These are phyloP conservation scores for Hemileccinum rubropunctum DNA, from an alignment of 768 basidiomycete genomes.

Conservation along the genomic window DNA sequence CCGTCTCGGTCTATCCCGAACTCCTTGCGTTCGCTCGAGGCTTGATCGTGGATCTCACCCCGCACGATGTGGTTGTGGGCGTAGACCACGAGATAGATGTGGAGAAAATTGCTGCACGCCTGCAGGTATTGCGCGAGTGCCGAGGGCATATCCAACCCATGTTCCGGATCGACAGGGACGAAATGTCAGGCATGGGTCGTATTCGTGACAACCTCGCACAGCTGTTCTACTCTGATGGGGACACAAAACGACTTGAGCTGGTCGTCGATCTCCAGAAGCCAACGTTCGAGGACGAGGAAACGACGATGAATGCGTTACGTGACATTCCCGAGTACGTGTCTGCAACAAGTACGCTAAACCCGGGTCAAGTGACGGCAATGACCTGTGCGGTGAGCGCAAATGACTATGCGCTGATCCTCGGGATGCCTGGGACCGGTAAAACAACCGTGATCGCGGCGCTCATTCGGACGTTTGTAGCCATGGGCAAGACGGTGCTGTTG, in stretches of 20 bases:
- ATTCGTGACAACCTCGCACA: conserved; percentile 89
- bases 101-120: conserved; percentile 43
- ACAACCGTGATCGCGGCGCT: conserved; percentile 92
- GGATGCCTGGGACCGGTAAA: conserved; percentile 99
- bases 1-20: conserved; percentile 82
- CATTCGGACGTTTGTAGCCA: conserved; percentile 71
- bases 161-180: conserved; percentile 94
- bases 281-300: conserved; percentile 45
- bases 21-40: conserved; percentile 84
- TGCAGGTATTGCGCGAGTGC: conserved; percentile 23
- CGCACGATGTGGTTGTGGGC: conserved; percentile 66
- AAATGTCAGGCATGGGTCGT: conserved; percentile 83
- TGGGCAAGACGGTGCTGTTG: conserved; percentile 85
- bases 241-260: conserved; percentile 61
- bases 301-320: conserved; percentile 11
- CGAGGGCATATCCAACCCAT: conserved; percentile 24
- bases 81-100: conserved; percentile 76
- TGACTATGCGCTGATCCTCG: conserved; percentile 90
- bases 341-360: conserved; percentile 52
- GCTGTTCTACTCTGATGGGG: conserved; percentile 79
- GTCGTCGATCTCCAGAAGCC: conserved; percentile 82
- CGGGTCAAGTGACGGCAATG: conserved; percentile 70
- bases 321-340: conserved; percentile 30
- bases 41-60: conserved; percentile 71
- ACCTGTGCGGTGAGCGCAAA: conserved; percentile 69